A percentile compares a stretch with the other conserved stretches of the same genome.
Conservation (phyloP, 2,329 filamentous ascomycete genomes). For the Alternaria viburni region DNA sequence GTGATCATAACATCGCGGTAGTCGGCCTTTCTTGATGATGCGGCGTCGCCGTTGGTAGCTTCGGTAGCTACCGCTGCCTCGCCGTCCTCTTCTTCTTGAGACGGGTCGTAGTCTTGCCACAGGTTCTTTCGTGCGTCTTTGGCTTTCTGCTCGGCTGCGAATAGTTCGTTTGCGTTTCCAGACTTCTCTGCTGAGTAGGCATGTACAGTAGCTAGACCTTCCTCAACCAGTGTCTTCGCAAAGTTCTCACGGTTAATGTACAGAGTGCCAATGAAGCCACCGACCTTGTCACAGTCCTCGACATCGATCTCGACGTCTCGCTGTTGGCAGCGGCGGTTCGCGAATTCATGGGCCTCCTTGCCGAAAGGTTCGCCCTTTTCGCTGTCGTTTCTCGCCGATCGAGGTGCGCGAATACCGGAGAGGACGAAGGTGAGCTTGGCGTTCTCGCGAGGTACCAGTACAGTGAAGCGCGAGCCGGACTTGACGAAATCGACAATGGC, state of each 20-base stretch:
- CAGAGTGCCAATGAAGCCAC: conserved; percentile 94
- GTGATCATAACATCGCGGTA: conserved; percentile 95
- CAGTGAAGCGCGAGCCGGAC: conserved; percentile 90
- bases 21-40: conserved; percentile 74
- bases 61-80: conserved; percentile 53
- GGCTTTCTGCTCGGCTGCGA: conserved; percentile 84
- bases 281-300: conserved; percentile 92
- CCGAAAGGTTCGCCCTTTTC: conserved; percentile 93
- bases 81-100: conserved; percentile 74
- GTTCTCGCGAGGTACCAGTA: conserved; percentile 89
- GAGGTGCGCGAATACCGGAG: conserved; percentile 87
- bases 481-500: conserved; percentile 97
- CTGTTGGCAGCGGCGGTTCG: conserved; percentile 86
- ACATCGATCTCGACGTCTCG: conserved; percentile 96
- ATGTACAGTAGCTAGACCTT: conserved; percentile 91
- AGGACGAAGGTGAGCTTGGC: conserved; percentile 95
- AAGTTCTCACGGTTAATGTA: conserved; percentile 97
- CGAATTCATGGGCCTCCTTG: conserved; percentile 91
- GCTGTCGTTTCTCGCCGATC: conserved; percentile 78
- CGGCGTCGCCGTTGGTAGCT: conserved; percentile 59
- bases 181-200: conserved; percentile 95
- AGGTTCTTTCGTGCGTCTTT: conserved; percentile 88
- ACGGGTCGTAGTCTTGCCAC: conserved; percentile 95
- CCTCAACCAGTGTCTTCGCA: conserved; percentile 89
- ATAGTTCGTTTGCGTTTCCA: conserved; percentile 84